These are phyloP conservation scores for Hymenochaete sp. DNA, from an alignment of 1,284 basidiomycete species.

Conservation along the genomic window DNA sequence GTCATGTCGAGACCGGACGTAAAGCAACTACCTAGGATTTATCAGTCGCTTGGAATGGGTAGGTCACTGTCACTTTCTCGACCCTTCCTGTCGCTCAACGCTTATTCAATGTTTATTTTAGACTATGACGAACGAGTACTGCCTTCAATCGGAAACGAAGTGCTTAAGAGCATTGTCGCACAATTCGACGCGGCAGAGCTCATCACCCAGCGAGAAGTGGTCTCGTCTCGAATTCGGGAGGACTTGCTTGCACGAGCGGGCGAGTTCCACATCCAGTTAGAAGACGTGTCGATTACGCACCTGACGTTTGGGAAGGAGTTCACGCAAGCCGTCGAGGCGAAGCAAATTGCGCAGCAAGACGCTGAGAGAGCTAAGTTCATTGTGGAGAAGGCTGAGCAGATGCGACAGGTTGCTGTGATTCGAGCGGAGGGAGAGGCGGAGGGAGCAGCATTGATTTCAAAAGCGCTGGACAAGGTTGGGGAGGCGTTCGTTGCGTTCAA, in stretches of 20 bases:
- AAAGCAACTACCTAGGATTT: slow-evolving; percentile 84
- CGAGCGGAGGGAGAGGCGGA: slow-evolving; percentile 98
- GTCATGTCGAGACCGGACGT: slow-evolving; percentile 93
- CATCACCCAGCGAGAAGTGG: slow-evolving; percentile 82
- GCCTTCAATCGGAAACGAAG: slow-evolving; percentile 94
- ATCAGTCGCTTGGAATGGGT: slow-evolving; percentile 80
- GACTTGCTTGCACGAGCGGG: slow-evolving; percentile 90
- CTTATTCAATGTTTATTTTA: no score
- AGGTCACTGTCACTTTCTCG: no score
- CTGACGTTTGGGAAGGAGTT: slow-evolving; percentile 69
- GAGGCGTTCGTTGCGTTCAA: slow-evolving; percentile 93
- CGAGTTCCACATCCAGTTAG: slow-evolving; percentile 93
- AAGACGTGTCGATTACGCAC: slow-evolving; percentile 96
- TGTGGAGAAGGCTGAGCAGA: slow-evolving; percentile 99
- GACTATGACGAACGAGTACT: slow-evolving; percentile 98
- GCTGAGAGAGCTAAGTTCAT: slow-evolving; percentile 98
- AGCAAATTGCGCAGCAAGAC: slow-evolving; percentile 96
- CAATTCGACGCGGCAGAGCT: slow-evolving; percentile 99
- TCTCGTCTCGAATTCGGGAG: slow-evolving; percentile 89
- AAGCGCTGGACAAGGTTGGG: slow-evolving; percentile 88
- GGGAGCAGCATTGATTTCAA: slow-evolving; percentile 88
- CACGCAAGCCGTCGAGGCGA: slow-evolving; percentile 92
- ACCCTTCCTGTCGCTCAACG: no score
- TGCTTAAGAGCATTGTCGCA: slow-evolving; percentile 95
- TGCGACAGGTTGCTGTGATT: slow-evolving; percentile 96